Evolutionary conservation across 345 rosid genomes (phyloP).

Genomic region (Camelina hispida): DNA sequence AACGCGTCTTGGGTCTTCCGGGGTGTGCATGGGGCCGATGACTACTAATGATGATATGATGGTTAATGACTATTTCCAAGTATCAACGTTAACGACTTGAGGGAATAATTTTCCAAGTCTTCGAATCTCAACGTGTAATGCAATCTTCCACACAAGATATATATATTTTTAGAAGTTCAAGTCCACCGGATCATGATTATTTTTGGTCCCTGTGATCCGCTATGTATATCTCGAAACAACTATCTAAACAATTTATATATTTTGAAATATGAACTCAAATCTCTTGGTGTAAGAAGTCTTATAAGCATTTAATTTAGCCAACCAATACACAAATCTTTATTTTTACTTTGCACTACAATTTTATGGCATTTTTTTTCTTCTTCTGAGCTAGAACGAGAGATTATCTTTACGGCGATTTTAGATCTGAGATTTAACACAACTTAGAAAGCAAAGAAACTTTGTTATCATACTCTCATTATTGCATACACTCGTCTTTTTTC

Average conservation of each 20-base stretch:
- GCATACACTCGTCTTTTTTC: slow-evolving; percentile 8
- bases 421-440: background rate
- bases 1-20: slow-evolving; percentile 25
- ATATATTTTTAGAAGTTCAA: background rate
- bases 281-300: slow-evolving; percentile 5
- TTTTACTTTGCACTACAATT: too few species aligned
- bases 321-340: too few species aligned
- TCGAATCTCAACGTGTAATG: slow-evolving; percentile 7
- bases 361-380: too few species aligned
- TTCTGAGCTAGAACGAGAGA: too few species aligned
- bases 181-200: background rate
- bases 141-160: slow-evolving; percentile 17
- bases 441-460: background rate
- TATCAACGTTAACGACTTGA: slow-evolving; percentile 15
- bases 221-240: background rate
- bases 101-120: slow-evolving; percentile 29
- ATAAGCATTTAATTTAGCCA: background rate
- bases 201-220: slow-evolving; percentile 12
- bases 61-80: slow-evolving; percentile 14
- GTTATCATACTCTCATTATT: slow-evolving; percentile 17
- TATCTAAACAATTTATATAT: background rate
- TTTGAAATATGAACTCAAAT: slow-evolving; percentile 24
- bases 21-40: slow-evolving; percentile 11
- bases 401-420: too few species aligned
- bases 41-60: background rate